phyloP scores from a whole-genome alignment of 257 asterid species.

The Scutellaria minor region DNA sequence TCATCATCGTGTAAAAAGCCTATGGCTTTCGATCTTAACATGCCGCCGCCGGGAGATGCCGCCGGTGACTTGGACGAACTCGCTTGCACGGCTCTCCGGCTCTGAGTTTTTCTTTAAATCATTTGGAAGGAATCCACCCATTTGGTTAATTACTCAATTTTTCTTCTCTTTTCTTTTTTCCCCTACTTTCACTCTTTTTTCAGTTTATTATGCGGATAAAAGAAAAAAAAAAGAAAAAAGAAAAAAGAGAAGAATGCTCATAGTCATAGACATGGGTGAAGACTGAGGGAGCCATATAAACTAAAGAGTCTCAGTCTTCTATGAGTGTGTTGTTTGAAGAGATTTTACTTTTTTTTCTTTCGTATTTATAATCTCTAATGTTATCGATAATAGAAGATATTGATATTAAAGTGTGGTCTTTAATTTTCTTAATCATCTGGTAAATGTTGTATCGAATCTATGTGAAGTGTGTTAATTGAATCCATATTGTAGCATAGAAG shows the following conservation, averaged over 20 bases:
- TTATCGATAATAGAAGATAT: conserved; percentile 44
- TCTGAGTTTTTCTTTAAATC: conserved; percentile 35
- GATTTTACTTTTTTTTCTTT: conserved; percentile 39
- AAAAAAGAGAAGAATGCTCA: conserved; percentile 35
- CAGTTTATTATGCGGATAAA: conserved; percentile 26
- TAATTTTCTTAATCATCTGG: not conserved
- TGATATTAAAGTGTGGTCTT: conserved; percentile 25
- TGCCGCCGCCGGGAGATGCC: conserved; percentile 43
- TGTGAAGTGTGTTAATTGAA: conserved; percentile 13
- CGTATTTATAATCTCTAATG: conserved; percentile 48
- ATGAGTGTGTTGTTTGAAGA: conserved; percentile 45
- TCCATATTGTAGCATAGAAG: not conserved
- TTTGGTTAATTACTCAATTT: conserved; percentile 37
- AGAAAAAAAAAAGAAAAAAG: not conserved
- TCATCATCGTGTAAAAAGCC: conserved; percentile 50
- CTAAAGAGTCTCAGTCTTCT: conserved; percentile 35
- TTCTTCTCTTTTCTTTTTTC: not conserved
- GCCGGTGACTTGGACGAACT: conserved; percentile 40
- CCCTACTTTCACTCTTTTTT: not conserved
- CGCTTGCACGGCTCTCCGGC: conserved; percentile 51
- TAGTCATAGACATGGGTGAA: conserved; percentile 38
- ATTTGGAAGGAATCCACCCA: conserved; percentile 35
- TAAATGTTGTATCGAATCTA: conserved; percentile 20
- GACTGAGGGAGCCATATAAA: conserved; percentile 21
- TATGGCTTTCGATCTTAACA: conserved; percentile 57